These are phyloP conservation scores for Uronychia setigera DNA, from an alignment of 73 alveolate species.

Conservation along the genomic window DNA sequence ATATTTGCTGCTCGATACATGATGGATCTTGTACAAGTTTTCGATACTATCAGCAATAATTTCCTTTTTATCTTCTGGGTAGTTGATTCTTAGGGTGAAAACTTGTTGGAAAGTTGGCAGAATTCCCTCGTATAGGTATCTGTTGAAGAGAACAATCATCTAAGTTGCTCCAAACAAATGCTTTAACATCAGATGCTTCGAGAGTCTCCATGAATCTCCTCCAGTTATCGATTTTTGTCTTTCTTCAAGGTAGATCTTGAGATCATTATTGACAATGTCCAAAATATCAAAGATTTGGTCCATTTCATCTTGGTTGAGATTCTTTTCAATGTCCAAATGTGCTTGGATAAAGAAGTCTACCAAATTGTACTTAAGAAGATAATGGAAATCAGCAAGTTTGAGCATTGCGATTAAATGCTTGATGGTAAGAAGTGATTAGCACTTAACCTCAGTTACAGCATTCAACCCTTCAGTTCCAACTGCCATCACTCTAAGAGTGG, in stretches of 20 bases:
- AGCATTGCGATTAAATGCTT: background rate
- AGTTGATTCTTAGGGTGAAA: background rate
- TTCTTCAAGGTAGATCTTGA: background rate
- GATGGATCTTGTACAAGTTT: background rate
- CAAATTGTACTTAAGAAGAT: constrained; percentile 27
- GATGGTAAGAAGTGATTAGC: constrained; percentile 14
- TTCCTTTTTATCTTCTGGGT: background rate
- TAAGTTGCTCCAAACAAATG: background rate
- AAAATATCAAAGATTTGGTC: background rate
- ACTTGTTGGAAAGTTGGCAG: background rate
- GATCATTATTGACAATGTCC: background rate
- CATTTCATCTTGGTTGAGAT: constrained; percentile 26
- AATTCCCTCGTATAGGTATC: constrained; percentile 5
- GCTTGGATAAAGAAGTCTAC: constrained; percentile 18
- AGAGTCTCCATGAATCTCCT: background rate
- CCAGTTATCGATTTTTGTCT: background rate
- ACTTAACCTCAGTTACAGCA: constrained; percentile 26
- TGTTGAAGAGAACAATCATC: background rate
- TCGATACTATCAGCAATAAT: background rate
- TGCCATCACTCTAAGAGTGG: constrained; percentile 16
- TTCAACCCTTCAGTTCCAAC: constrained; percentile 23
- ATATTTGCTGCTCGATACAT: background rate
- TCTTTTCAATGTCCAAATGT: constrained; percentile 42
- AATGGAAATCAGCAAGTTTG: constrained; percentile 8
- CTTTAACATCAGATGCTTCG: background rate